A percentile compares a stretch with the other conserved stretches of the same genome.
Conservation (phyloP, 208 protist species). For the Tritrichomonas musculus region DNA sequence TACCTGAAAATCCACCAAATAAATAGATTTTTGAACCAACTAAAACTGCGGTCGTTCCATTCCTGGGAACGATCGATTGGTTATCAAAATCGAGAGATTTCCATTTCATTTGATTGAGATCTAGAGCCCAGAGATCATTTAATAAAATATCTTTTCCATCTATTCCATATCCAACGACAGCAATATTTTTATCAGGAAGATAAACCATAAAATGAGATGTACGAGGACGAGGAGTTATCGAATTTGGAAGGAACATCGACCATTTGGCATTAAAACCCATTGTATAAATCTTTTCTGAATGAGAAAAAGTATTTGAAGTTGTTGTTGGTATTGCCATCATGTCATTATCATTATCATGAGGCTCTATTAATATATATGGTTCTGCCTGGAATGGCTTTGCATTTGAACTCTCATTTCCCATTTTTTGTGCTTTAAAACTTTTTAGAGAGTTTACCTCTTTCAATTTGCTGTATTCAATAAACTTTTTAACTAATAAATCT, state of each 20-base stretch:
- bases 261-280: not conserved
- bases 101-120: not conserved
- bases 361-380: too few species aligned
- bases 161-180: not conserved
- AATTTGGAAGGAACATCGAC: not conserved
- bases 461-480: too few species aligned
- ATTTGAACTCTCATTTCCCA: not conserved
- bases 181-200: not conserved
- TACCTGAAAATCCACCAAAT: not conserved
- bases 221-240: not conserved
- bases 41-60: not conserved
- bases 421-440: too few species aligned
- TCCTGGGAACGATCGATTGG: not conserved
- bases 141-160: not conserved
- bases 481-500: too few species aligned
- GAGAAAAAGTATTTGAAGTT: too few species aligned
- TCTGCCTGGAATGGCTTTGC: not conserved
- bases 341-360: too few species aligned
- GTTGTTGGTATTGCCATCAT: too few species aligned
- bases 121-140: not conserved
- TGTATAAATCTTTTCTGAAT: too few species aligned
- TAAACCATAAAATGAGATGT: not conserved
- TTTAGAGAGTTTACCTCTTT: too few species aligned
- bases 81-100: not conserved
- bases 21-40: not conserved